Base-by-base conservation (phyloP, 176 grass and related monocot genomes). In the Eragrostis curvula region DNA sequence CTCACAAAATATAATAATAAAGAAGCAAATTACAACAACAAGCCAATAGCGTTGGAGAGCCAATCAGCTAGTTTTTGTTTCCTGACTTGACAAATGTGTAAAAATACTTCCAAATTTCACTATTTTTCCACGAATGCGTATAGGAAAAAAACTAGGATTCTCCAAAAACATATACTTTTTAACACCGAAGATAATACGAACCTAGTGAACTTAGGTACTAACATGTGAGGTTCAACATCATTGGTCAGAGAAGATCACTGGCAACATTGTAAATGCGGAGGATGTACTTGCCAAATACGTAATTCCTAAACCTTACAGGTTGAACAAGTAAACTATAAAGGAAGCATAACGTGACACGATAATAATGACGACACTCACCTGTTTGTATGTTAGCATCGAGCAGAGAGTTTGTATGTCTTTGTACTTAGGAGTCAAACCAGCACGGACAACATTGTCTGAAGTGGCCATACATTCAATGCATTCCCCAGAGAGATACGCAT, bases 381-480 rank as follows among this genome's bases (percentile, higher is more conserved):
- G 95, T 88, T 90, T 92, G 64, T 97, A 97, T 77, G 95, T 97
- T 20, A 97, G 83, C 95, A 97, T 97, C 28, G 88, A 92, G 83
- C 95, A 91, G 58, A 97, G 92, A 57, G 88, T 94, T 70, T 86
- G 83, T 28, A 97, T 92, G 66, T 97, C 95, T 81, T 41, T 92
- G 73, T 92, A 97, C 48, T 97, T 97, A 45, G 90, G 92, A 48
- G 95, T 97, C 85, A 97, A 74, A 76, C 96, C 92, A 86, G 88
- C 95, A 66, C 95, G 90, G 25, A 97, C 90, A 24, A 97, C 95
- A 50, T 97, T 97, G 20, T 97, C 92, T 48, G 95, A 97, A 32
- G 92, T 90, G 4, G 95, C 92, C 95, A 97, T 97, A 53, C 92
- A 94, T 78, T 97, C 95, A 2, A 97, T 87, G 73, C 95, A 97